These are phyloP conservation scores for Pseudomassariella vexata DNA, from an alignment of 2,329 filamentous ascomycete genomes.

Conservation along the genomic window DNA sequence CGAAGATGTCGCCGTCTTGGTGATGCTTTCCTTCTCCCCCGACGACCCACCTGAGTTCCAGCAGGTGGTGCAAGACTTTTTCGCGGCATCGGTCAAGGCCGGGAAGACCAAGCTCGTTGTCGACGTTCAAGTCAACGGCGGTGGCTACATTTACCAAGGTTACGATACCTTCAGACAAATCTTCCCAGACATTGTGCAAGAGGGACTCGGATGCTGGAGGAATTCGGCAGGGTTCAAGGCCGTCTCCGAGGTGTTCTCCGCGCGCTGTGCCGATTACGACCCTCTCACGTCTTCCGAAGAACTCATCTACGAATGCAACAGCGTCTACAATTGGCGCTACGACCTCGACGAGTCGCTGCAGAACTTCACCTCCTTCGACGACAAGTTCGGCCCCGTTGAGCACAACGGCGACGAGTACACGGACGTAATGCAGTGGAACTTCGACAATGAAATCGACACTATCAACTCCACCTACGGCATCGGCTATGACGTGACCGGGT, in stretches of 20 bases:
- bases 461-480: conserved; percentile 33
- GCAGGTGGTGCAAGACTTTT: conserved; percentile 23
- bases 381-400: conserved; percentile 34
- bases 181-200: conserved; percentile 41
- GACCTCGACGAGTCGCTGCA: conserved; percentile 41
- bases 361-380: conserved; percentile 43
- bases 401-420: conserved; percentile 50
- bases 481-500: conserved; percentile 43
- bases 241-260: conserved; percentile 20
- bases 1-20: conserved; percentile 25
- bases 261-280: conserved; percentile 20
- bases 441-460: conserved; percentile 34
- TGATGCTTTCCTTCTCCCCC: conserved; percentile 22
- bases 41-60: conserved; percentile 23
- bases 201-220: conserved; percentile 33
- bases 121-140: conserved; percentile 49
- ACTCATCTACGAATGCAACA: conserved; percentile 38
- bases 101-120: conserved; percentile 52
- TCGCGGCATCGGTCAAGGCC: conserved; percentile 29
- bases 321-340: conserved; percentile 44
- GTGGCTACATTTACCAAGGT: conserved; percentile 47
- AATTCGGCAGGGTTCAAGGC: conserved; percentile 32
- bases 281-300: conserved; percentile 17
- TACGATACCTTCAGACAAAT: conserved; percentile 51
- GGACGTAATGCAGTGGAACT: conserved; percentile 44